Percentiles rank a stretch among this genome's conserved stretches.
phyloP scores from a whole-genome alignment of 495 filamentous ascomycete species.

The Tuber melanosporum region DNA sequence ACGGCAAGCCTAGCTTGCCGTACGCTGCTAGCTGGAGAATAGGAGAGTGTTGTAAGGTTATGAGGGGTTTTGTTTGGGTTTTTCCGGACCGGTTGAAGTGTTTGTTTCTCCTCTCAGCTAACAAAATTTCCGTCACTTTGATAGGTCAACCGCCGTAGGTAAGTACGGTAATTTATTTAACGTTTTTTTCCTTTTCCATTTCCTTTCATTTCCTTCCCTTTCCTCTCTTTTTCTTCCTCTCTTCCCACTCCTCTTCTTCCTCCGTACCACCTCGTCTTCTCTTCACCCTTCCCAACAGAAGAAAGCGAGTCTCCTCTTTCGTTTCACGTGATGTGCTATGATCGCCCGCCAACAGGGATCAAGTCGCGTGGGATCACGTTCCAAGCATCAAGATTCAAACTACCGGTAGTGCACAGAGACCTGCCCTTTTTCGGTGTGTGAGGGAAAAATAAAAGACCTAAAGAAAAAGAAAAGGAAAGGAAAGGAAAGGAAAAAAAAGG shows the following conservation, averaged over 20 bases:
- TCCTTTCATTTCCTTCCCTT: not conserved
- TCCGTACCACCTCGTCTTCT: not conserved
- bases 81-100: not conserved
- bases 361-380: conserved; percentile 7
- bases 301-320: not conserved
- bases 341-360: conserved; percentile 3
- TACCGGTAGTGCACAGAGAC: not conserved
- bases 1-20: not conserved
- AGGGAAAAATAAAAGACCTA: conserved; percentile 13
- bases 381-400: conserved; percentile 25
- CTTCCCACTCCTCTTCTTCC: not conserved
- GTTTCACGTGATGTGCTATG: conserved; percentile 9
- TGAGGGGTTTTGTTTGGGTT: not conserved
- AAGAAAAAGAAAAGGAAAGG: conserved; percentile 7
- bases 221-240: not conserved
- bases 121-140: not conserved
- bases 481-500: not conserved
- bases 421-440: not conserved
- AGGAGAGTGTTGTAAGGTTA: not conserved
- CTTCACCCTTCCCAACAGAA: not conserved
- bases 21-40: not conserved
- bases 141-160: not conserved
- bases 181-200: not conserved
- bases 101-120: not conserved
- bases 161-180: not conserved